phyloP scores from a whole-genome alignment of 208 protist genomes.

The Porcisia hertigi region DNA sequence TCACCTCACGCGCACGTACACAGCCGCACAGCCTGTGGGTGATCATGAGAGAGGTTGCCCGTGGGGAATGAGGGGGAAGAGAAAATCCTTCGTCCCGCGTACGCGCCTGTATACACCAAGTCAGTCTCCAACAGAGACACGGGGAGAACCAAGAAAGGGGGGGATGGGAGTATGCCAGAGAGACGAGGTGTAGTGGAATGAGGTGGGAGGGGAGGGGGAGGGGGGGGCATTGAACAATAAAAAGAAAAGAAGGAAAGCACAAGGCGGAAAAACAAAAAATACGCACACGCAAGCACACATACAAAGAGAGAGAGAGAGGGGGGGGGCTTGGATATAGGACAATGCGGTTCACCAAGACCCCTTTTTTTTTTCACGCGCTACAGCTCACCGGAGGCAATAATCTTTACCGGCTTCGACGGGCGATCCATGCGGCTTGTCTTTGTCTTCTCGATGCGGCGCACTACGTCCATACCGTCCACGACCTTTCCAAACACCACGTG shows the following conservation, averaged over 20 bases:
- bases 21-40: not conserved
- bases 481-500: conserved; percentile 97
- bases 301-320: no score
- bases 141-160: not conserved
- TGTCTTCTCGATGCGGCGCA: conserved; percentile 58
- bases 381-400: conserved; percentile 5
- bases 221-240: not conserved
- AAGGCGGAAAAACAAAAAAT: not conserved
- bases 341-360: no score
- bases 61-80: not conserved
- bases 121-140: not conserved
- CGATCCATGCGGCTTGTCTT: conserved; percentile 37
- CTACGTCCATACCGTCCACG: conserved; percentile 87
- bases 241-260: not conserved
- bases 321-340: not conserved
- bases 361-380: conserved; percentile 3
- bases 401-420: conserved; percentile 52
- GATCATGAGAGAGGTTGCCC: no score
- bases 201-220: not conserved
- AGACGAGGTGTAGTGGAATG: not conserved
- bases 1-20: not conserved
- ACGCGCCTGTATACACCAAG: no score
- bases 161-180: not conserved
- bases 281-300: no score
- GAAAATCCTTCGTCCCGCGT: not conserved